Conservation (phyloP, 164 flowering plant species). For the Saururus chinensis region DNA sequence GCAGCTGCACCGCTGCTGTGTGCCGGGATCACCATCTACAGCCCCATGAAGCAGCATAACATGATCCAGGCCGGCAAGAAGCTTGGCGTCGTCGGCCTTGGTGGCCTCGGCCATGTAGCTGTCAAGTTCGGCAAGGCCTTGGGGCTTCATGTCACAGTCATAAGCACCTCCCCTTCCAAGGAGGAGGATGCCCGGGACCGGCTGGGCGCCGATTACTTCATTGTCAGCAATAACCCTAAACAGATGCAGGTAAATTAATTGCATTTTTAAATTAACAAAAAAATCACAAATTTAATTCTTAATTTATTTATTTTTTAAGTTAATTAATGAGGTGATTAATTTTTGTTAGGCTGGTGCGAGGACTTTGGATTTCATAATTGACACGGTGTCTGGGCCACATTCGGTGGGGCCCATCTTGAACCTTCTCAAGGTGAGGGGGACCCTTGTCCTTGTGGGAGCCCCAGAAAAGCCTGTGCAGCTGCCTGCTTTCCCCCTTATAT, state of each 20-base stretch:
- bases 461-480: constrained; percentile 37
- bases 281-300: constrained; percentile 17
- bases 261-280: neutral
- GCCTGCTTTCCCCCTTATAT: constrained; percentile 23
- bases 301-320: neutral
- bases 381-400: constrained; percentile 37
- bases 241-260: constrained; percentile 44
- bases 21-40: constrained; percentile 64
- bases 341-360: constrained; percentile 1
- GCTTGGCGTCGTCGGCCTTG: constrained; percentile 66
- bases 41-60: constrained; percentile 52
- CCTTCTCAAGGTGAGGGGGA: constrained; percentile 34
- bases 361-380: constrained; percentile 41
- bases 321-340: too few species aligned
- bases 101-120: constrained; percentile 72
- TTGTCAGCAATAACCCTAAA: constrained; percentile 39
- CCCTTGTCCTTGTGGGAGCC: constrained; percentile 33
- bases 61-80: constrained; percentile 41
- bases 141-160: constrained; percentile 74
- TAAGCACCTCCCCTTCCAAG: constrained; percentile 67
- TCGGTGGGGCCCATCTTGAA: constrained; percentile 25
- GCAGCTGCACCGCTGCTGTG: constrained; percentile 65
- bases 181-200: constrained; percentile 48
- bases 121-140: constrained; percentile 73
- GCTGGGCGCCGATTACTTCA: constrained; percentile 59